phyloP scores from a whole-genome alignment of 106 monocot genomes.

The Apostasia shenzhenica region DNA sequence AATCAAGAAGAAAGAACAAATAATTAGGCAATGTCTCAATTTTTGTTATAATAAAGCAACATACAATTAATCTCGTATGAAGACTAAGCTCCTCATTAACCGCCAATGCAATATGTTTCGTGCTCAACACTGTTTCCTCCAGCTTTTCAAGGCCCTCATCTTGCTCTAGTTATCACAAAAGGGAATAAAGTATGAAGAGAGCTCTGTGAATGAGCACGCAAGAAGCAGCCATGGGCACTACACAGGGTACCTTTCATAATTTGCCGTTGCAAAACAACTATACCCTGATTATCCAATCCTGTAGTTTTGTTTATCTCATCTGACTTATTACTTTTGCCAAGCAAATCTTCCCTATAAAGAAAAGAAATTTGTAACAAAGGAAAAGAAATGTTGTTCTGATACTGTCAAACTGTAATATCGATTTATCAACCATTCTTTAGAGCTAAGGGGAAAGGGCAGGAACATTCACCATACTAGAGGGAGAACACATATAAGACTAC shows the following conservation, averaged over 20 bases:
- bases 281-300: slow-evolving; percentile 64
- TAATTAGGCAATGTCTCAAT: background rate
- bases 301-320: slow-evolving; percentile 50
- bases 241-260: slow-evolving; percentile 43
- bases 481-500: too few species aligned
- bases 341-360: slow-evolving; percentile 41
- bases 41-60: background rate
- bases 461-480: too few species aligned
- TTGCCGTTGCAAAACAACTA: slow-evolving; percentile 71
- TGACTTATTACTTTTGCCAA: slow-evolving; percentile 42
- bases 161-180: slow-evolving; percentile 51
- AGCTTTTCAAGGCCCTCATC: slow-evolving; percentile 77
- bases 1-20: background rate
- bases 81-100: slow-evolving; percentile 84
- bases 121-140: slow-evolving; percentile 77
- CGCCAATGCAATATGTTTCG: slow-evolving; percentile 89
- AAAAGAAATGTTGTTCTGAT: background rate
- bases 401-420: too few species aligned
- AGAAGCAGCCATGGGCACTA: too few species aligned
- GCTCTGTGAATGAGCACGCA: background rate
- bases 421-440: too few species aligned
- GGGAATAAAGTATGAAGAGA: background rate
- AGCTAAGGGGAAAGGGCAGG: too few species aligned
- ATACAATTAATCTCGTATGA: slow-evolving; percentile 82
- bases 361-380: background rate